Evolutionary conservation across 805 yeast genomes (phyloP), one percentile per base, ranked within the genome.

Genomic region (Yamadazyma sp.): DNA sequence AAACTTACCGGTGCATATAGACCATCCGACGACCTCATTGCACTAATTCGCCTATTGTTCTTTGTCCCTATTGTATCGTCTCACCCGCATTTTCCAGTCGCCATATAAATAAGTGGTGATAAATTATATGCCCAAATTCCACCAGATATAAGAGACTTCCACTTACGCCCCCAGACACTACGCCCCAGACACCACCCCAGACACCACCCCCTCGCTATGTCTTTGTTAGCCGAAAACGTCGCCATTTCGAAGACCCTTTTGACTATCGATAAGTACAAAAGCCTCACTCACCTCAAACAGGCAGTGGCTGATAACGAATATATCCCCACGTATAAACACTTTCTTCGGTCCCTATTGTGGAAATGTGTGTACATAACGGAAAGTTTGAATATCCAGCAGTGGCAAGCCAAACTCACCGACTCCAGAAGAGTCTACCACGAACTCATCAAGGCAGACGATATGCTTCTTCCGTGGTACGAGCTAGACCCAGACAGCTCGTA

Each of bases 381-480:
- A 20, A 55, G 57, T 24, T 53, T 67, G 28, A 58, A 60, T 37
- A 59, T 64, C 30, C 59, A 54, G 22, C 32, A 42, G 4, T 68
- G 73, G 73, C 55, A 49, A 8, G 39, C 47, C 7, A 48, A 51
- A 32, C 50, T 68, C n/a, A 40, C 41, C 25, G 54, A 52, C 17
- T 47, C 63, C 11, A 44, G 73, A 19, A 55, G 57, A 8, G 59
- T 66, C 2, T 68, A 59, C 37, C 65, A 60, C 38, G 60, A 65
- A 41, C 52, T 68, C 9, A 38, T 48, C 20, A 52, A 46, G 26
- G 43, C 53, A 9, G 40, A 48, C 10, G 65, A 64, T 25, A 53
- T 64, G 62, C 44, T 39, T 4, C 48, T 64, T 3, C 73, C 73
- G 12, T 68, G 73, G 73, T 53, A 53, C 48, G 38, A 40, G 10